Percentiles rank a stretch among this genome's conserved stretches.
Conservation (phyloP, 441 rosid genomes). For the Euphorbia schlechtendalii region DNA sequence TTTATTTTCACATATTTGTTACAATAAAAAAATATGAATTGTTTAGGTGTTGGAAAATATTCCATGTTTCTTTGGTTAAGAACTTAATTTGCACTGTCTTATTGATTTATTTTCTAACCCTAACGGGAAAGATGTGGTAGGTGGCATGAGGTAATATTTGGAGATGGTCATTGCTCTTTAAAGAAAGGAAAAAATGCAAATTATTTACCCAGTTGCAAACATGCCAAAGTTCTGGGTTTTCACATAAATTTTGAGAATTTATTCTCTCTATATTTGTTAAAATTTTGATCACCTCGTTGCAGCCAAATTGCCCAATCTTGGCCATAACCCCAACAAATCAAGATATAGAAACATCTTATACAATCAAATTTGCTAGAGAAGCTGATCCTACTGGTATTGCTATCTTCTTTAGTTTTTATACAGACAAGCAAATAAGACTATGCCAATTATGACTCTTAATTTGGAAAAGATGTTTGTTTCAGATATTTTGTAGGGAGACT, state of each 20-base stretch:
- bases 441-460: no score
- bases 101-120: not conserved
- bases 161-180: not conserved
- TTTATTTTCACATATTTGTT: not conserved
- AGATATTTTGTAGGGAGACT: no score
- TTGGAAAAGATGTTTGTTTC: no score
- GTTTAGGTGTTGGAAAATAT: no score
- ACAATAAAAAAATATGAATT: not conserved
- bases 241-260: not conserved
- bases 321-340: conserved; percentile 81
- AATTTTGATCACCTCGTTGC: conserved; percentile 15
- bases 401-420: conserved; percentile 10
- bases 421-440: no score
- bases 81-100: no score
- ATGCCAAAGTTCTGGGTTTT: not conserved
- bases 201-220: not conserved
- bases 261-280: not conserved
- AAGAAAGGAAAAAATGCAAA: not conserved
- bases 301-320: conserved; percentile 84
- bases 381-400: conserved; percentile 58
- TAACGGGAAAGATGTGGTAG: not conserved
- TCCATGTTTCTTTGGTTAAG: no score
- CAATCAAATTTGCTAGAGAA: conserved; percentile 67
- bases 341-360: conserved; percentile 83
- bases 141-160: not conserved